Base-by-base conservation (phyloP, 2,329 filamentous ascomycete species). In the Dryadomyces quercus-mongolicae region DNA sequence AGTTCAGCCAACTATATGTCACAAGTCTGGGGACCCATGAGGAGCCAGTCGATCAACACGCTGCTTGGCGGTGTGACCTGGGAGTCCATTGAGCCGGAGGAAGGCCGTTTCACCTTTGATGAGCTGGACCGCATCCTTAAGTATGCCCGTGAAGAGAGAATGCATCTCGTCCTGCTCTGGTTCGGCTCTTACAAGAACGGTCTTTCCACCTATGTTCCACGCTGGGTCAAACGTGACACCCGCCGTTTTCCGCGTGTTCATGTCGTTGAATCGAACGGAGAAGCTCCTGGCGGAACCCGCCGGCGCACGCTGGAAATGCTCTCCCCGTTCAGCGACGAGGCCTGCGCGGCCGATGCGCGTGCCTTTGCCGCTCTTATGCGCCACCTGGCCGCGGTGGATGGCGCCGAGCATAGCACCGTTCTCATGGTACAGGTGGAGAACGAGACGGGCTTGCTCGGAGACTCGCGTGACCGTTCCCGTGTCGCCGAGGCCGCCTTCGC, bases 361-460 rank as follows among this genome's bases (percentile, higher is more conserved):
- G 66, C 66, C 1, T 68, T 68, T 54, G 54, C 56, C 0, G 54
- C 49, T n/a, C 57, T 67, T 1, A 67, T 68, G 64, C 43, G 46
- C 0, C 64, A 70, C 49, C 53, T 70, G 0, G 68, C 69, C 7
- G 63, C 72, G 2, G 60, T 78, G 5, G 75, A 79, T 48, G 63
- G 63, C 1, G 61, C 25, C 25, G 25, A 67, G 12, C 66, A 78
- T 46, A 68, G 65, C 2, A 80, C 75, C 0, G 75, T 80, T 0
- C 58, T 80, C 2, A 79, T 79, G 76, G 70, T 78, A 0, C 76
- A 80, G 57, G 75, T 80, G n/a, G 73, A 80, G 62, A 80, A 80
- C 45, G 76, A 80, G 63, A 69, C 68, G 0, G 76, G 77, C 0
- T 56, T 79, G 0, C 64, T 79, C 0, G 74, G 75, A 0, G 76